phyloP scores from a whole-genome alignment of 2,329 filamentous ascomycete species.

The Cryphonectria japonica region DNA sequence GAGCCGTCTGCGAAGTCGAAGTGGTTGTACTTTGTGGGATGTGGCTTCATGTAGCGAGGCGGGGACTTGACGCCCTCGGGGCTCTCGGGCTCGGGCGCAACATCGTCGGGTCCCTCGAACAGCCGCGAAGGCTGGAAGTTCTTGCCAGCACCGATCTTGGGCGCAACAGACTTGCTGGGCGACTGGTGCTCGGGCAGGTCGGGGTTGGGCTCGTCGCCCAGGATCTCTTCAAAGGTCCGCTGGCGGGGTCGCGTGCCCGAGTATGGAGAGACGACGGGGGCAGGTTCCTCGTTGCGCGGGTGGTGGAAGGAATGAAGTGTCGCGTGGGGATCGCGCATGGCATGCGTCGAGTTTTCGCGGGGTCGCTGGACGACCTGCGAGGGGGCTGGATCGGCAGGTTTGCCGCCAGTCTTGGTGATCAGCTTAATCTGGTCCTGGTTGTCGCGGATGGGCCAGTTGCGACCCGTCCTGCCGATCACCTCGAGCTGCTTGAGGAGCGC shows the following conservation, averaged over 20 bases:
- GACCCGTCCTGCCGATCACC: slow-evolving; percentile 85
- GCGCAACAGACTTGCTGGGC: slow-evolving; percentile 49
- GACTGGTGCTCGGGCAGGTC: slow-evolving; percentile 52
- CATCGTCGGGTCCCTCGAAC: slow-evolving; percentile 60
- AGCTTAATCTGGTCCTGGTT: slow-evolving; percentile 81
- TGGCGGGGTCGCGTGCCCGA: slow-evolving; percentile 63
- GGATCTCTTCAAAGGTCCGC: slow-evolving; percentile 75
- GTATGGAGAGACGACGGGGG: slow-evolving; percentile 61
- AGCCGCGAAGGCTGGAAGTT: slow-evolving; percentile 66
- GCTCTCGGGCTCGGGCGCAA: slow-evolving; percentile 42
- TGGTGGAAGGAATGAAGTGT: slow-evolving; percentile 75
- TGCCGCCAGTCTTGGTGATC: slow-evolving; percentile 59
- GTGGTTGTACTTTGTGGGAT: slow-evolving; percentile 82
- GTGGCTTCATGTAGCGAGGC: slow-evolving; percentile 61
- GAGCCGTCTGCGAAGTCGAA: slow-evolving; percentile 78
- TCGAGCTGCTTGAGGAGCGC: slow-evolving; percentile 91
- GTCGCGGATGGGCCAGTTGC: slow-evolving; percentile 94
- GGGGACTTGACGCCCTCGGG: slow-evolving; percentile 46
- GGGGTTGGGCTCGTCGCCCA: slow-evolving; percentile 55
- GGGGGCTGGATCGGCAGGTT: slow-evolving; percentile 34
- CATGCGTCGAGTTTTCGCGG: slow-evolving; percentile 57
- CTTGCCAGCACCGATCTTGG: slow-evolving; percentile 61
- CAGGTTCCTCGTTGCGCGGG: slow-evolving; percentile 64
- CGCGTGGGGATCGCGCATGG: slow-evolving; percentile 67
- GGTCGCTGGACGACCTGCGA: slow-evolving; percentile 48